Evolutionary conservation across 257 asterid species (phyloP), one percentile per base, ranked within the genome.

Genomic region (Buddleja alternifolia): DNA sequence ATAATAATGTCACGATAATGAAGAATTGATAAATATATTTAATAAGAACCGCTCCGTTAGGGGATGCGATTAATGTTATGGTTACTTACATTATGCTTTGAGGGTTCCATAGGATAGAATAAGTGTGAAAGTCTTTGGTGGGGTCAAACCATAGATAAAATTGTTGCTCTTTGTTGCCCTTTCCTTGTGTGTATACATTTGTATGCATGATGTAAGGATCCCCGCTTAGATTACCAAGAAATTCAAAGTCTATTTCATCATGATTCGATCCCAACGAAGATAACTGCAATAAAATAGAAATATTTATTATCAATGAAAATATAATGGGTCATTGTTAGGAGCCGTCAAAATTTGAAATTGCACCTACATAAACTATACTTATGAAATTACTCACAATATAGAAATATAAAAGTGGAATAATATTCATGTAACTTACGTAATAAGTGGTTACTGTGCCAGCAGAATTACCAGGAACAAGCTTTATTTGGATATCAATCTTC

Each of bases 141-240:
- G 86, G 90, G 34, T 85, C 88, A 36, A 85, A 85, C 90, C 90
- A 85, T 23, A 85, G 84, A 42, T 77, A 48, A 58, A 85, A 85
- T 61, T 80, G 90, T 40, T 85, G 86, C 37, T 85, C 88, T 15
- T 67, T 75, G 21, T 59, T 56, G 1, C 90, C 90, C 39, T 75
- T 77, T 11, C 90, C 88, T 54, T 77, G 86, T 45, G 86, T 32
- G 41, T 23, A 85, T 34, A 85, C 83, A 55, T 85, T 85, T 6
- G 88, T 85, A 8, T 85, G 90, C 45, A 85, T 73, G n/a, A 74
- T 67, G 60, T 85, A 85, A 15, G 90, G 90, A 1, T 85, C 78
- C 46, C 87, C 90, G 5, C 79, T 84, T 34, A 79, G 60, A 69
- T 84, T 84, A 4, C 90, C 90, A 0, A 85, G 87, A 63, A 85